Conservation (phyloP, 2,329 filamentous ascomycete genomes). For the Rosellinia necatrix region DNA sequence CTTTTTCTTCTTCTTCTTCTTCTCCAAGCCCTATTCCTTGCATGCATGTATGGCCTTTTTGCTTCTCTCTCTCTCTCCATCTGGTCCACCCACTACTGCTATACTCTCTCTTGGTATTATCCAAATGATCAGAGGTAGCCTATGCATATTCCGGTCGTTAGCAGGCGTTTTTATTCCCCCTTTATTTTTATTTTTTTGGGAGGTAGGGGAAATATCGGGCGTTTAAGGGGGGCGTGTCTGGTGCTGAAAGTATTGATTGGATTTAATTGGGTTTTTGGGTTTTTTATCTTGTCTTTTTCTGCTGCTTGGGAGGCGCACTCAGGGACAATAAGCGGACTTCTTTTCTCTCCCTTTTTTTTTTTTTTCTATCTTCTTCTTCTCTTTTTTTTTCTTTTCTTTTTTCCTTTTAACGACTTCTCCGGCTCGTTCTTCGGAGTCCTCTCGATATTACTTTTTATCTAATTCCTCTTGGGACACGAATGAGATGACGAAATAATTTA, state of each 20-base stretch:
- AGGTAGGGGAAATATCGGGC: too few relatives aligned
- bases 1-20: not conserved
- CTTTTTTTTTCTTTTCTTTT: not conserved
- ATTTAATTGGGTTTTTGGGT: too few relatives aligned
- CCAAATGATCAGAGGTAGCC: not conserved
- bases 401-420: not conserved
- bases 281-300: slow-evolving; percentile 5
- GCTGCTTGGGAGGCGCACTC: not conserved
- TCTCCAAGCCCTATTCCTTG: not conserved
- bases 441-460: slow-evolving; percentile 20
- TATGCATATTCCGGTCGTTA: slow-evolving; percentile 13
- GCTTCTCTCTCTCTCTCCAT: slow-evolving; percentile 1
- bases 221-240: slow-evolving; percentile 13
- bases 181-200: too few relatives aligned
- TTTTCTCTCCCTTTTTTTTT: not conserved
- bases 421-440: not conserved
- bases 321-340: not conserved
- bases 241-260: not conserved
- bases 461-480: slow-evolving; percentile 5
- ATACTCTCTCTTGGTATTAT: slow-evolving; percentile 3
- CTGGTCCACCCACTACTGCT: not conserved
- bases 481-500: slow-evolving; percentile 16
- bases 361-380: not conserved
- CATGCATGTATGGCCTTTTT: slow-evolving; percentile 14
- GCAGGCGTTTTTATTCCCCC: too few relatives aligned